phyloP scores from a whole-genome alignment of 257 asterid genomes.

The Catharanthus roseus region DNA sequence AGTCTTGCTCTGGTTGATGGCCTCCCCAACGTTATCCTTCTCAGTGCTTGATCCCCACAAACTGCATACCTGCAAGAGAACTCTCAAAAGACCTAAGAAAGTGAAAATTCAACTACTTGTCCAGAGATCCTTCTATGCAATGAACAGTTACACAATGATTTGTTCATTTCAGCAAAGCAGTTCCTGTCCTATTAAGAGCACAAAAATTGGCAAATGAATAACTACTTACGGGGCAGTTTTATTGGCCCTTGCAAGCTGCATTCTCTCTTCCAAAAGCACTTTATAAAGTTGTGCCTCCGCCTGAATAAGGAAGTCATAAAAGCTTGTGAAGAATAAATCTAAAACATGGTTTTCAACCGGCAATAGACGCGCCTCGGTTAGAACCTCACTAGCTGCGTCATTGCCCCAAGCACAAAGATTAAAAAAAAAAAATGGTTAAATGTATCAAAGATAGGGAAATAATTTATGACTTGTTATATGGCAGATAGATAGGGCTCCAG shows the following conservation, averaged over 20 bases:
- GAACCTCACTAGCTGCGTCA: too few species aligned
- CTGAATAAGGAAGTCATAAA: conserved; percentile 34
- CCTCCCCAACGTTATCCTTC: conserved; percentile 68
- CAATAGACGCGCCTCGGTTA: too few species aligned
- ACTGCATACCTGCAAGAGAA: conserved; percentile 73
- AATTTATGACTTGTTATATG: neutral
- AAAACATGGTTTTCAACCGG: too few species aligned
- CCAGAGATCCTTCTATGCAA: neutral
- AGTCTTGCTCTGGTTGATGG: conserved; percentile 93
- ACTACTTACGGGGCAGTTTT: conserved; percentile 88
- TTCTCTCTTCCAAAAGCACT: conserved; percentile 77
- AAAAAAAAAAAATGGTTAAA: too few species aligned
- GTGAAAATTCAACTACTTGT: neutral
- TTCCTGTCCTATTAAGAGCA: neutral
- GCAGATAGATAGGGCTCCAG: neutral
- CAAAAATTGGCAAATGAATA: neutral
- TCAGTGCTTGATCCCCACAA: conserved; percentile 87
- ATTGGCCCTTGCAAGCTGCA: conserved; percentile 66
- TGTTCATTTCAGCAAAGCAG: neutral
- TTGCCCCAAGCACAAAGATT: too few species aligned
- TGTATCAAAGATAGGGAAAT: neutral
- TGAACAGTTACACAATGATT: neutral
- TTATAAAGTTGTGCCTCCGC: conserved; percentile 65
- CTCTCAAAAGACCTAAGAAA: conserved; percentile 17
- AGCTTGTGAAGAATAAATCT: conserved; percentile 16